Percentiles rank a stretch among this genome's conserved stretches.
phyloP scores from a whole-genome alignment of 2,329 filamentous ascomycete species.

The Phaeomoniella chlamydospora region DNA sequence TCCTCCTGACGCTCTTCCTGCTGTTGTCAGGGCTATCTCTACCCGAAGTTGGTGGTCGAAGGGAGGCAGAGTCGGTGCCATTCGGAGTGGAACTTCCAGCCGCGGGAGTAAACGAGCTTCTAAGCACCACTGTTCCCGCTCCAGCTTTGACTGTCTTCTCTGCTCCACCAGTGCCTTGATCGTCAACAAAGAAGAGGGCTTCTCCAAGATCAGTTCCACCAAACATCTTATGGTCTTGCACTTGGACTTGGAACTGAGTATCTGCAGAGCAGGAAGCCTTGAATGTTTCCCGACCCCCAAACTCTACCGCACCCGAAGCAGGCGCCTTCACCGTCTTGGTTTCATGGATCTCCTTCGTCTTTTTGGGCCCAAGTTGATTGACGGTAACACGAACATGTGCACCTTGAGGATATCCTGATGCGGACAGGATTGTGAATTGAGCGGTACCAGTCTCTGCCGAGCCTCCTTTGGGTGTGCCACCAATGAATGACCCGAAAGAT shows the following conservation, averaged over 20 bases:
- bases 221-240: conserved; percentile 74
- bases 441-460: conserved; percentile 57
- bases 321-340: conserved; percentile 73
- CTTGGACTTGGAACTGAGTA: conserved; percentile 70
- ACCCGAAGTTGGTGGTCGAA: conserved; percentile 7
- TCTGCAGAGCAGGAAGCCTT: conserved; percentile 67
- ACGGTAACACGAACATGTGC: conserved; percentile 68
- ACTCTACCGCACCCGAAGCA: conserved; percentile 48
- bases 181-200: conserved; percentile 79
- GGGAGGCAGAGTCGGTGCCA: neutral
- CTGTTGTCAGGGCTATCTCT: conserved; percentile 23
- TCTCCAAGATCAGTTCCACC: conserved; percentile 78
- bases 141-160: conserved; percentile 68
- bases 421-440: conserved; percentile 64
- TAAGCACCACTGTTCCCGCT: conserved; percentile 54
- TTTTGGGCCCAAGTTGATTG: conserved; percentile 51
- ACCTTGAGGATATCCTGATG: conserved; percentile 59
- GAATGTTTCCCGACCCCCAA: conserved; percentile 54
- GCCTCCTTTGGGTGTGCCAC: conserved; percentile 30
- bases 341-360: conserved; percentile 69
- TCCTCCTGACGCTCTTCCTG: conserved; percentile 24
- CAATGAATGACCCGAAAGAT: conserved; percentile 36
- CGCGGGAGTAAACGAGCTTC: conserved; percentile 52
- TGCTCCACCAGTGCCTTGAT: conserved; percentile 47
- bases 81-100: conserved; percentile 21